A percentile compares a stretch with the other conserved stretches of the same genome.
phyloP scores from a whole-genome alignment of 2,329 filamentous ascomycete species.

The Paecilomyces formosus region DNA sequence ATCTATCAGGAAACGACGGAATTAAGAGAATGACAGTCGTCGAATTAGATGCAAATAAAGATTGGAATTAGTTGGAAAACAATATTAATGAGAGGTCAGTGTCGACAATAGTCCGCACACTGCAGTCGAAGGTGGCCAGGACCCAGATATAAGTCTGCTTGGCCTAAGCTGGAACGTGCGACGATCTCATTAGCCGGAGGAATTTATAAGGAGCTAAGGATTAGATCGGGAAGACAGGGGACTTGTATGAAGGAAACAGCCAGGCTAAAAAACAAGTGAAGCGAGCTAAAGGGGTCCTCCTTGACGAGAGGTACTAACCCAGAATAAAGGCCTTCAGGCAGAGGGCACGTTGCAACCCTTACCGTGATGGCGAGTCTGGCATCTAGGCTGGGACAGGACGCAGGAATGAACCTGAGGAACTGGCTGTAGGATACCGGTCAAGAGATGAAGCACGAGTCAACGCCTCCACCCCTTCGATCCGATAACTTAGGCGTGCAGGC shows the following conservation, averaged over 20 bases:
- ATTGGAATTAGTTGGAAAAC: slow-evolving; percentile 52
- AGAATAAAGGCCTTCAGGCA: slow-evolving; percentile 32
- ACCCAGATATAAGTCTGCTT: slow-evolving; percentile 21
- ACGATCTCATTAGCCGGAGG: slow-evolving; percentile 22
- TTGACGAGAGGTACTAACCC: slow-evolving; percentile 31
- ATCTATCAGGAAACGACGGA: slow-evolving; percentile 34
- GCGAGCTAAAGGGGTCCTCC: slow-evolving; percentile 8
- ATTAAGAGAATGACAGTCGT: slow-evolving; percentile 46
- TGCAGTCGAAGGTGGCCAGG: slow-evolving; percentile 17
- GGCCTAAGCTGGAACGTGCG: slow-evolving; percentile 23
- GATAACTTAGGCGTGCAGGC: slow-evolving; percentile 20
- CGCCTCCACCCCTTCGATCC: slow-evolving; percentile 37
- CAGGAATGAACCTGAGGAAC: slow-evolving; percentile 35
- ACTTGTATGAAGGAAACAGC: slow-evolving; percentile 6
- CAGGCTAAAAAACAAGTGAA: slow-evolving; percentile 2
- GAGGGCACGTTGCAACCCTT: slow-evolving; percentile 36
- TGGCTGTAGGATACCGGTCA: slow-evolving; percentile 28
- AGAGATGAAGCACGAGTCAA: slow-evolving; percentile 40
- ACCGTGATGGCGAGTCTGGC: slow-evolving; percentile 36
- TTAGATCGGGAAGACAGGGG: slow-evolving; percentile 14
- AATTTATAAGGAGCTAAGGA: slow-evolving; percentile 5
- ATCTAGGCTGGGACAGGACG: slow-evolving; percentile 33
- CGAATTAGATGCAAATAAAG: slow-evolving; percentile 41
- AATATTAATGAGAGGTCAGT: slow-evolving; percentile 39
- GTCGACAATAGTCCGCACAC: slow-evolving; percentile 33